phyloP scores from a whole-genome alignment of 306 rosid species.

The Cicer chorassanicum region DNA sequence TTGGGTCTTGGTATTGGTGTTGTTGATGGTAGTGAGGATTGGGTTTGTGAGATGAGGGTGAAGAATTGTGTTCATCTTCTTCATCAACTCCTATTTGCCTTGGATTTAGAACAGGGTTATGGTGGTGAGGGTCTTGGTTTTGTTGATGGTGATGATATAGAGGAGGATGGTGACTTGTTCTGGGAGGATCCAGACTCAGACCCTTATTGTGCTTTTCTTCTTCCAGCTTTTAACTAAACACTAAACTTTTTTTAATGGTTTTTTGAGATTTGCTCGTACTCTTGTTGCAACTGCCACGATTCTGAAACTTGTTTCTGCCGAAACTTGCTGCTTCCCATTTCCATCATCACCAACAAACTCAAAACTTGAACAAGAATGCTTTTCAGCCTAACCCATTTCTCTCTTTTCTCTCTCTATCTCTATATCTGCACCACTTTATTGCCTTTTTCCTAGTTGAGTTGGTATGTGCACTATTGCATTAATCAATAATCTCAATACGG shows the following conservation, averaged over 20 bases:
- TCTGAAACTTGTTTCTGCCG: conserved; percentile 54
- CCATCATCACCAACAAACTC: conserved; percentile 54
- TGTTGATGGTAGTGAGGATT: conserved; percentile 1
- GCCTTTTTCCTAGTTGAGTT: conserved; percentile 47
- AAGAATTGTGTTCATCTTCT: conserved; percentile 40
- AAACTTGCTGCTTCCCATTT: conserved; percentile 63
- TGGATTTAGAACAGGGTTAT: conserved; percentile 31
- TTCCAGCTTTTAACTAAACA: conserved; percentile 70
- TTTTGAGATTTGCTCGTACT: conserved; percentile 17
- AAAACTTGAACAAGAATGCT: conserved; percentile 36
- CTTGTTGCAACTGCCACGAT: conserved; percentile 52
- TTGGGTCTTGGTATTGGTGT: conserved; percentile 27
- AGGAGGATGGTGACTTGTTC: conserved; percentile 47
- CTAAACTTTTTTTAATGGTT: conserved; percentile 6
- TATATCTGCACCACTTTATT: conserved; percentile 39
- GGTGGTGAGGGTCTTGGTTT: conserved; percentile 4
- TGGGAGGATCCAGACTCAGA: conserved; percentile 92
- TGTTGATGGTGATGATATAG: conserved; percentile 41
- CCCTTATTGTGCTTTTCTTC: conserved; percentile 51
- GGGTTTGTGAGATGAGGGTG: conserved; percentile 34
- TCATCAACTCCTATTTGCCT: conserved; percentile 46
- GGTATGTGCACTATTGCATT: conserved; percentile 17
- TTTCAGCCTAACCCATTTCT: conserved; percentile 73
- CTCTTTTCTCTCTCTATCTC: conserved; percentile 6
- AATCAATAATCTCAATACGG: conserved; percentile 24